These are phyloP conservation scores for Silene vulgaris DNA, from an alignment of 179 eudicot species.

Conservation along the genomic window DNA sequence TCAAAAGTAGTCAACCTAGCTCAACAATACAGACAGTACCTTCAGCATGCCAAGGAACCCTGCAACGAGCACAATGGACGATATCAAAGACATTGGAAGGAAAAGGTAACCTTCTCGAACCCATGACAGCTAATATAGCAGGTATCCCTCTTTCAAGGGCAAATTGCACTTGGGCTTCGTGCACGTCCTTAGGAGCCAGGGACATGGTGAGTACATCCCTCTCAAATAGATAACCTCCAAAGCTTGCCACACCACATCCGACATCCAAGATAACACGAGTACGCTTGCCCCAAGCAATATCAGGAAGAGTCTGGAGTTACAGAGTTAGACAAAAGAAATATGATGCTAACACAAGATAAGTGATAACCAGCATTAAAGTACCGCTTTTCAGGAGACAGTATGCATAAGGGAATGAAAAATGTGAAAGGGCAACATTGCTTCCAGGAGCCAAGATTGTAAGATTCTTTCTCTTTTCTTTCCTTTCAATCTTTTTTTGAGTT, in stretches of 20 bases:
- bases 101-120: conserved; percentile 37
- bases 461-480: background rate
- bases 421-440: background rate
- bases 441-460: background rate
- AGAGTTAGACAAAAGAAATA: background rate
- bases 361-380: background rate
- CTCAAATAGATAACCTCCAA: conserved; percentile 44
- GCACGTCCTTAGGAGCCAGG: conserved; percentile 45
- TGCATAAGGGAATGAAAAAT: background rate
- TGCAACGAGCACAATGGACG: conserved; percentile 44
- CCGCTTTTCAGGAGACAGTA: background rate
- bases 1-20: background rate
- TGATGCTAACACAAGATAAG: background rate
- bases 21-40: conserved; percentile 21
- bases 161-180: conserved; percentile 48
- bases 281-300: conserved; percentile 39
- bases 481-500: background rate
- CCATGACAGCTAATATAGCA: conserved; percentile 46
- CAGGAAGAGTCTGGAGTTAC: conserved; percentile 33
- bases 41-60: conserved; percentile 49
- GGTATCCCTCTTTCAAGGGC: conserved; percentile 47
- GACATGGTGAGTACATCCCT: conserved; percentile 42
- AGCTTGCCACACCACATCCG: conserved; percentile 50
- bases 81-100: conserved; percentile 40
- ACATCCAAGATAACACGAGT: conserved; percentile 40